Evolutionary conservation across 2,329 filamentous ascomycete genomes (phyloP).

Genomic region (Penicillium aurantiogriseum): DNA sequence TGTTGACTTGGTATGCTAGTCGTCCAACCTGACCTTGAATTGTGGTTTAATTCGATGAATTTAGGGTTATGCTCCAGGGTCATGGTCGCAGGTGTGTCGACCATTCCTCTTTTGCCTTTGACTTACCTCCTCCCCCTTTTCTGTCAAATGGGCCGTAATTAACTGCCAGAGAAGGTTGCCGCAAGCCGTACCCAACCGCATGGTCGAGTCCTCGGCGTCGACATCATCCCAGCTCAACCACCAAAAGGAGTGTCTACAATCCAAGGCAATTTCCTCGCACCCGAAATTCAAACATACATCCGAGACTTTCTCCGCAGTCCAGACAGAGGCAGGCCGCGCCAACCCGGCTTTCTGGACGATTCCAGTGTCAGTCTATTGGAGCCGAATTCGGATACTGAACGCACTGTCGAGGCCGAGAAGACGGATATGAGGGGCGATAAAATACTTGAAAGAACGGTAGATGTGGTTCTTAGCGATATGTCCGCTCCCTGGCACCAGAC

Average conservation of each 20-base stretch:
- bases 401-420: background rate
- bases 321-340: constrained; percentile 54
- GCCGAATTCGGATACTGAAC: background rate
- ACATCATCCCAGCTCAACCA: constrained; percentile 88
- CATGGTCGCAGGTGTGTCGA: constrained; percentile 55
- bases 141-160: constrained; percentile 7
- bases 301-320: constrained; percentile 71
- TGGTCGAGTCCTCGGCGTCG: constrained; percentile 84
- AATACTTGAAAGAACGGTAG: constrained; percentile 61
- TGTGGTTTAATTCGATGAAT: constrained; percentile 1
- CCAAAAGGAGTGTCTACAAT: constrained; percentile 90
- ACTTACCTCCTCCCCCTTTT: background rate
- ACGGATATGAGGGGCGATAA: background rate
- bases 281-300: constrained; percentile 71
- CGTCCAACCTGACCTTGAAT: background rate
- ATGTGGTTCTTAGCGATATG: constrained; percentile 98
- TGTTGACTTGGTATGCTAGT: constrained; percentile 69
- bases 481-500: constrained; percentile 91
- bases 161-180: constrained; percentile 62
- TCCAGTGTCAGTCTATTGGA: constrained; percentile 12
- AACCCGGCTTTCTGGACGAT: constrained; percentile 13
- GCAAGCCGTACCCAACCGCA: constrained; percentile 71
- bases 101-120: background rate
- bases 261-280: constrained; percentile 87
- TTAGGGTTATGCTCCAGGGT: constrained; percentile 54